Evolutionary conservation across 106 monocot species (phyloP).

Genomic region (Apostasia ramifera): DNA sequence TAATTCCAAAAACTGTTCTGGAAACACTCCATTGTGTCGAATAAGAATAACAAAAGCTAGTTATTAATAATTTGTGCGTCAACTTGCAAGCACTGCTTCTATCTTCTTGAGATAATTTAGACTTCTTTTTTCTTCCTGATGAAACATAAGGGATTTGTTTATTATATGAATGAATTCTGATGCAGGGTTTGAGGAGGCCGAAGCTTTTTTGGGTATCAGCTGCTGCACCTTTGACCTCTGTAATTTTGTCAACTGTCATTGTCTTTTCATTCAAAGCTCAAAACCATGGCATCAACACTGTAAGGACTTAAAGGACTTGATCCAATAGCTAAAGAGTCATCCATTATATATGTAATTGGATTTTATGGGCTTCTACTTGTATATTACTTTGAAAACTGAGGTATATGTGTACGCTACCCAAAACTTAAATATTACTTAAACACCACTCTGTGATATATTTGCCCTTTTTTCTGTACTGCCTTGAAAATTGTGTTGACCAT

Average conservation of each 20-base stretch:
- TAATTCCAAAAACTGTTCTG: too few species aligned
- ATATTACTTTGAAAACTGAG: too few species aligned
- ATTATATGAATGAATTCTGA: neutral
- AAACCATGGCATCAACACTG: slow-evolving; percentile 43
- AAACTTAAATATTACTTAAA: too few species aligned
- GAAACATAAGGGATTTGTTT: neutral
- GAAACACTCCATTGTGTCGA: too few species aligned
- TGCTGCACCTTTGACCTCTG: slow-evolving; percentile 64
- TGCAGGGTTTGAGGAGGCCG: slow-evolving; percentile 54
- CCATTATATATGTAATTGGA: neutral
- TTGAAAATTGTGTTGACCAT: too few species aligned
- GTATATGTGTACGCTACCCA: too few species aligned
- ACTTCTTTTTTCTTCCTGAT: neutral
- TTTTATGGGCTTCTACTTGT: neutral
- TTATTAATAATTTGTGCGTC: too few species aligned
- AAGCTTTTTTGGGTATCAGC: slow-evolving; percentile 83
- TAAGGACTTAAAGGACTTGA: slow-evolving; percentile 18
- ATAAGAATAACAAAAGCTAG: too few species aligned
- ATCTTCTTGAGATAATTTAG: neutral
- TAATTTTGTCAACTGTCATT: slow-evolving; percentile 58
- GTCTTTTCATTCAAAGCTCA: slow-evolving; percentile 43
- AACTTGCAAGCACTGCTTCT: too few species aligned
- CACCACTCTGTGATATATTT: too few species aligned
- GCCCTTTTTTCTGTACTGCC: too few species aligned
- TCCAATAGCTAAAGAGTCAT: too few species aligned